Conservation (phyloP, 306 rosid genomes). For the Castanospermum australe region DNA sequence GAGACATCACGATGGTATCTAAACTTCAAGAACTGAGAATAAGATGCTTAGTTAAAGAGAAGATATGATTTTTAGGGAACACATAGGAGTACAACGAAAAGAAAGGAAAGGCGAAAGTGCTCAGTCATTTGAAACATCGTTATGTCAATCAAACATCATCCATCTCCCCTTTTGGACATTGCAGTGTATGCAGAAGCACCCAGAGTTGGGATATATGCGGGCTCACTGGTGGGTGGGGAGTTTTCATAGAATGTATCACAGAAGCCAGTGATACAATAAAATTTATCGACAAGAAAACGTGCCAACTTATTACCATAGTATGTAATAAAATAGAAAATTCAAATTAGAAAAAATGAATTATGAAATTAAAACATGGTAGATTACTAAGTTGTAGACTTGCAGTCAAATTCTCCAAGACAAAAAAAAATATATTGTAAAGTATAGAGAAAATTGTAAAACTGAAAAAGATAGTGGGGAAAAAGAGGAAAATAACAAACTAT, state of each 20-base stretch:
- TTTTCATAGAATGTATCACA: slow-evolving; percentile 76
- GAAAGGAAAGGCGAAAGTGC: background rate
- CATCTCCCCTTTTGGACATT: slow-evolving; percentile 56
- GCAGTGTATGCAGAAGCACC: slow-evolving; percentile 76
- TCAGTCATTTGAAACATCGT: slow-evolving; percentile 40
- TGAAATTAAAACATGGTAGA: background rate
- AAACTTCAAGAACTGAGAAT: background rate
- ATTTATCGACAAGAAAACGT: background rate
- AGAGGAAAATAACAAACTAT: background rate
- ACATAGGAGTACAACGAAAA: background rate
- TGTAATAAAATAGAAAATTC: background rate
- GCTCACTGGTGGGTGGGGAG: slow-evolving; percentile 59
- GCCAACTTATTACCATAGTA: background rate
- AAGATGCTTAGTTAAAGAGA: background rate
- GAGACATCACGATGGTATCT: background rate
- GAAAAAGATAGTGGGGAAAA: background rate
- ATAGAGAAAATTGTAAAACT: background rate
- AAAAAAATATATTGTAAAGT: background rate
- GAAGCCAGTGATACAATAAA: slow-evolving; percentile 19
- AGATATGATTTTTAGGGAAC: background rate
- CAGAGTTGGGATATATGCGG: slow-evolving; percentile 54
- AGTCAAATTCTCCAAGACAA: background rate
- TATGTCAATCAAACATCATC: slow-evolving; percentile 79
- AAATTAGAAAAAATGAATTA: background rate
- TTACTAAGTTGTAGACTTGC: background rate